Percentiles rank a stretch among this genome's conserved stretches.
Conservation (phyloP, 208 protist genomes). For the Leishmania aethiopica region DNA sequence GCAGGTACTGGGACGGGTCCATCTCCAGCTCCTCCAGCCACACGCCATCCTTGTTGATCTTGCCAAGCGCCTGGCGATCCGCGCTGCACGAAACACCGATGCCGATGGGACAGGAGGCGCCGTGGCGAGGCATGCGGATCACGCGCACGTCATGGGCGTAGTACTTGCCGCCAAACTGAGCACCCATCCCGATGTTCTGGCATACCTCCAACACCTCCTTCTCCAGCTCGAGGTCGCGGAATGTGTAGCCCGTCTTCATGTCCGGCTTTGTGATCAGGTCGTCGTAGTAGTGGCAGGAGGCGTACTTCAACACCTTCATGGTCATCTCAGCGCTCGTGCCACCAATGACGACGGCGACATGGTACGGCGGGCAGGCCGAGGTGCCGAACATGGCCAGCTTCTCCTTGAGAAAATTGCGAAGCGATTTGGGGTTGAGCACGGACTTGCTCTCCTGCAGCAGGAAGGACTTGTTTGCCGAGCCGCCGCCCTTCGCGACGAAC, state of each 20-base stretch:
- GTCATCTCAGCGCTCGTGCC: conserved; percentile 96
- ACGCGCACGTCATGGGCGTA: conserved; percentile 97
- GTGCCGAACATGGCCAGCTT: conserved; percentile 95
- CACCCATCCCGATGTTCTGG: conserved; percentile 94
- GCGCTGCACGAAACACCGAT: conserved; percentile 98
- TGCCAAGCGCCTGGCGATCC: conserved; percentile 93
- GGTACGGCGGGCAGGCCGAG: conserved; percentile 98
- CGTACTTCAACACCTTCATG: conserved; percentile 97
- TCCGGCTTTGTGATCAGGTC: conserved; percentile 93
- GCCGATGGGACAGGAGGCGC: conserved; percentile 91
- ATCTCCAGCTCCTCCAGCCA: conserved; percentile 96
- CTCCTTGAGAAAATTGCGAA: conserved; percentile 93
- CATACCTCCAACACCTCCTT: conserved; percentile 88
- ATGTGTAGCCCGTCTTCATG: conserved; percentile 85
- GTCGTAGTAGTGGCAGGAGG: conserved; percentile 94
- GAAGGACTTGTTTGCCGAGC: conserved; percentile 98
- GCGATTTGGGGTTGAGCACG: conserved; percentile 92
- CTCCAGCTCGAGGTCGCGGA: conserved; percentile 95
- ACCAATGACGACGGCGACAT: conserved; percentile 96
- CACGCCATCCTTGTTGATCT: conserved; percentile 96
- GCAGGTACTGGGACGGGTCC: conserved; percentile 94
- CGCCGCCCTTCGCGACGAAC: conserved; percentile 98
- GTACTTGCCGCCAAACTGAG: conserved; percentile 99
- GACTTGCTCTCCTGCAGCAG: conserved; percentile 97
- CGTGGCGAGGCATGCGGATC: conserved; percentile 94